These are phyloP conservation scores for Candida peoriensis DNA, from an alignment of 805 yeast genomes.

Conservation along the genomic window DNA sequence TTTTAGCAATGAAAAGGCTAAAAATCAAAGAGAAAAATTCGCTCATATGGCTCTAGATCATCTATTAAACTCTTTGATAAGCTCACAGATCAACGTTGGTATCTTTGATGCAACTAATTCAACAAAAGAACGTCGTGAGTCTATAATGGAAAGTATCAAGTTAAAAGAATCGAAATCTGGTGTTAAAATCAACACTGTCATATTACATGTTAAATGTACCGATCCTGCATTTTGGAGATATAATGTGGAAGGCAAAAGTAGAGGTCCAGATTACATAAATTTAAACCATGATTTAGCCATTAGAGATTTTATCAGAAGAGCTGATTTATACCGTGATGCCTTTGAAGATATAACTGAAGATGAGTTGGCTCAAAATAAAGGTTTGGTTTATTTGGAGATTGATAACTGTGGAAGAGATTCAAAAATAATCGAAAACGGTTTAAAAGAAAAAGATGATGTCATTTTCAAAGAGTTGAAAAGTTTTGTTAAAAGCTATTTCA, in stretches of 20 bases:
- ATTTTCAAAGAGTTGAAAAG: constrained; percentile 21
- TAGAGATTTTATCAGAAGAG: constrained; percentile 53
- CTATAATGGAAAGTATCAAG: constrained; percentile 15
- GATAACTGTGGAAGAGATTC: constrained; percentile 21
- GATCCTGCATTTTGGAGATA: constrained; percentile 46
- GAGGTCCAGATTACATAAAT: constrained; percentile 54
- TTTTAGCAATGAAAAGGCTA: constrained; percentile 36
- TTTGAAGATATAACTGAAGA: constrained; percentile 33
- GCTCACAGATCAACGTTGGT: constrained; percentile 44
- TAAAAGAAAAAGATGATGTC: constrained; percentile 12
- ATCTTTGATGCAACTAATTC: constrained; percentile 61
- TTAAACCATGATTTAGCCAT: constrained; percentile 49
- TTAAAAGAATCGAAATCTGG: constrained; percentile 22
- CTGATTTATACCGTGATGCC: constrained; percentile 42
- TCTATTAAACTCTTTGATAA: constrained; percentile 36
- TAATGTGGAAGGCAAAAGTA: constrained; percentile 62
- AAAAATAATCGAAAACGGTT: constrained; percentile 21
- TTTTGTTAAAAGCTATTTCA: constrained; percentile 31
- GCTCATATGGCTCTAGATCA: constrained; percentile 47
- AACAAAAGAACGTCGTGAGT: constrained; percentile 36
- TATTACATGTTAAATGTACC: constrained; percentile 58
- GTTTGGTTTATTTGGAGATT: constrained; percentile 14
- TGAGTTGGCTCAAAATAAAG: constrained; percentile 23
- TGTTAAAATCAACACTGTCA: constrained; percentile 39
- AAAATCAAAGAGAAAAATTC: constrained; percentile 42